These are phyloP conservation scores for Hydnum rufescens DNA, from an alignment of 768 basidiomycete species.

Conservation along the genomic window DNA sequence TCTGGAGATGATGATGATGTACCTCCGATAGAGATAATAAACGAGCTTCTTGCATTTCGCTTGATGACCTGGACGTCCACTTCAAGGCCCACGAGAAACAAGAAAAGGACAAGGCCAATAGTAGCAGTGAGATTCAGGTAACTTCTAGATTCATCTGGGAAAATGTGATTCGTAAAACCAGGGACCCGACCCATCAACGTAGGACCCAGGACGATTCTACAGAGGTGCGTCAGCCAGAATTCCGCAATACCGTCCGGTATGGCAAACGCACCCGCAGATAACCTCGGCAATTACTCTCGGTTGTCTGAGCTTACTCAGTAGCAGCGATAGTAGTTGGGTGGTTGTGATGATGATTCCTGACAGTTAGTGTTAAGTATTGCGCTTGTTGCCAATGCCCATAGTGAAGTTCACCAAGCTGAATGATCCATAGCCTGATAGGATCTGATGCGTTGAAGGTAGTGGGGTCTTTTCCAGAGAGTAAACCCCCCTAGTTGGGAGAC, in stretches of 20 bases:
- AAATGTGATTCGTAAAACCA: slow-evolving; percentile 53
- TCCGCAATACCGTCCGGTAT: too few relatives aligned
- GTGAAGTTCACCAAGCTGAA: slow-evolving; percentile 29
- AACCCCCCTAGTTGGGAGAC: too few relatives aligned
- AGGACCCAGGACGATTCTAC: slow-evolving; percentile 70
- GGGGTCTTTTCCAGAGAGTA: too few relatives aligned
- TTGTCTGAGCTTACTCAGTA: slow-evolving; percentile 55
- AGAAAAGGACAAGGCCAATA: slow-evolving; percentile 33
- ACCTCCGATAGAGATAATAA: neutral
- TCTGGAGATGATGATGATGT: neutral
- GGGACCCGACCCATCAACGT: slow-evolving; percentile 67
- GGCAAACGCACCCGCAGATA: too few relatives aligned
- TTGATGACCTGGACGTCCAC: slow-evolving; percentile 66
- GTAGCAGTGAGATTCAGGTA: neutral
- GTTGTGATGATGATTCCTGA: slow-evolving; percentile 66
- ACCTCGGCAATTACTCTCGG: slow-evolving; percentile 31
- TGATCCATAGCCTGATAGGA: slow-evolving; percentile 57
- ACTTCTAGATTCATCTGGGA: neutral
- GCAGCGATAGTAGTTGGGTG: slow-evolving; percentile 54
- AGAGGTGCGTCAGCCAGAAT: slow-evolving; percentile 27
- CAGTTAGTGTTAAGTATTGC: neutral
- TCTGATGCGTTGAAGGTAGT: neutral
- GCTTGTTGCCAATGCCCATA: neutral
- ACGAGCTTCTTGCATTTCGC: slow-evolving; percentile 22
- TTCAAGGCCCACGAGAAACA: slow-evolving; percentile 70